These are phyloP conservation scores for Asterella californica DNA, from an alignment of 225 moss, liverwort and hornwort species.

Conservation along the genomic window DNA sequence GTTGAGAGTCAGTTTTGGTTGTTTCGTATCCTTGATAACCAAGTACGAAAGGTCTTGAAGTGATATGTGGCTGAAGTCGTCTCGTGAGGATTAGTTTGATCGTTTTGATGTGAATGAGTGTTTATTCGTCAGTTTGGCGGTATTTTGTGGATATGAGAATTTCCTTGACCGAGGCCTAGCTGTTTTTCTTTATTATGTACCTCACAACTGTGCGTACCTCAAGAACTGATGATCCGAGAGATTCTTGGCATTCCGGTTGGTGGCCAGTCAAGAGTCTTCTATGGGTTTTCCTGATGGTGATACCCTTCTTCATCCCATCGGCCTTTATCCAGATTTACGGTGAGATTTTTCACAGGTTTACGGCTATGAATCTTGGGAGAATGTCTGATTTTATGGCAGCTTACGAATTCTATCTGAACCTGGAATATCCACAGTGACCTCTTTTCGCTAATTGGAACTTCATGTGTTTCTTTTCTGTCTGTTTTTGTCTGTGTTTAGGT, in stretches of 20 bases:
- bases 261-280: conserved; percentile 78
- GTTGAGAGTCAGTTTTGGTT: conserved; percentile 51
- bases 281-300: conserved; percentile 60
- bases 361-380: not conserved
- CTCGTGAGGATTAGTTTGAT: not conserved
- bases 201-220: conserved; percentile 92
- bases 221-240: conserved; percentile 66
- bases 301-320: conserved; percentile 94
- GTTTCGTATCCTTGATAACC: conserved; percentile 35
- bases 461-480: not conserved
- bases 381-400: not conserved
- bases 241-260: conserved; percentile 94
- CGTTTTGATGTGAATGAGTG: not conserved
- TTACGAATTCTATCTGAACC: too few relatives aligned
- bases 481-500: conserved; percentile 30
- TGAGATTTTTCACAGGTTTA: conserved; percentile 25
- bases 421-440: too few relatives aligned
- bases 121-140: not conserved
- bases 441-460: not conserved
- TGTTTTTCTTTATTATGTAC: conserved; percentile 90
- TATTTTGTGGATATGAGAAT: not conserved
- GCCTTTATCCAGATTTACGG: conserved; percentile 86
- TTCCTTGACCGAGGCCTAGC: conserved; percentile 52
- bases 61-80: not conserved
- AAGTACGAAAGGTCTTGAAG: not conserved